phyloP scores from a whole-genome alignment of 2,329 filamentous ascomycete species.

The Volutella citrinella region DNA sequence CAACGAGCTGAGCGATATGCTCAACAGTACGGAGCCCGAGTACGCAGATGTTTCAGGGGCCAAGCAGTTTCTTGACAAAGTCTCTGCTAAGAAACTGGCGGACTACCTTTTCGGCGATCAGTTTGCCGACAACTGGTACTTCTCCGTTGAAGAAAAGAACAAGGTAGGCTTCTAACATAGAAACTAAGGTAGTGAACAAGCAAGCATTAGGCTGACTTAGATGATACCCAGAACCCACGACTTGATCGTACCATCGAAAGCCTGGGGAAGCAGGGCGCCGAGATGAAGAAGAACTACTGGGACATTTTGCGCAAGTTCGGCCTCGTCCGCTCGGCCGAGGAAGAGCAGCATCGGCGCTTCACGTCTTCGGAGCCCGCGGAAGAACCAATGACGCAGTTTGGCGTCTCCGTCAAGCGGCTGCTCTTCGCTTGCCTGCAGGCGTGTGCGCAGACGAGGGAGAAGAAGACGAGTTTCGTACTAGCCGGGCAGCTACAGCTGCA shows the following conservation, averaged over 20 bases:
- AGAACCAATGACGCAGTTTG: conserved; percentile 1
- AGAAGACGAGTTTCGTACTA: conserved; percentile 4
- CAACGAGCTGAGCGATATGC: conserved; percentile 7
- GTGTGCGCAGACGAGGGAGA: not conserved
- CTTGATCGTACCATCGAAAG: conserved; percentile 1
- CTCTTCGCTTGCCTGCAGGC: conserved; percentile 5
- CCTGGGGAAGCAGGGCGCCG: conserved; percentile 7
- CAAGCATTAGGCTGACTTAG: not conserved
- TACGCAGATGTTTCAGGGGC: conserved; percentile 12
- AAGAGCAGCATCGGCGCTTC: conserved; percentile 7
- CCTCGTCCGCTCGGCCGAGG: conserved; percentile 2
- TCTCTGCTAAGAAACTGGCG: not conserved
- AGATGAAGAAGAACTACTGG: conserved; percentile 11
- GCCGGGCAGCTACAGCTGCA: not conserved
- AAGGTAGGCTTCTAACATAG: conserved; percentile 4
- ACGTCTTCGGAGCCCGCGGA: not conserved
- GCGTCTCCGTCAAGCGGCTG: not conserved
- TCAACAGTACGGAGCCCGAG: conserved; percentile 2
- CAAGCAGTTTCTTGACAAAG: not conserved
- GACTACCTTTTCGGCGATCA: conserved; percentile 7
- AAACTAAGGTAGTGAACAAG: too few relatives aligned
- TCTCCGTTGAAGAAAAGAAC: conserved; percentile 5
- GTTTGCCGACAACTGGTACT: conserved; percentile 12
- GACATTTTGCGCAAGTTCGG: not conserved
- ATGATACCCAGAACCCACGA: conserved; percentile 4